phyloP scores from a whole-genome alignment of 2,329 filamentous ascomycete genomes.

The Talaromyces sp. region DNA sequence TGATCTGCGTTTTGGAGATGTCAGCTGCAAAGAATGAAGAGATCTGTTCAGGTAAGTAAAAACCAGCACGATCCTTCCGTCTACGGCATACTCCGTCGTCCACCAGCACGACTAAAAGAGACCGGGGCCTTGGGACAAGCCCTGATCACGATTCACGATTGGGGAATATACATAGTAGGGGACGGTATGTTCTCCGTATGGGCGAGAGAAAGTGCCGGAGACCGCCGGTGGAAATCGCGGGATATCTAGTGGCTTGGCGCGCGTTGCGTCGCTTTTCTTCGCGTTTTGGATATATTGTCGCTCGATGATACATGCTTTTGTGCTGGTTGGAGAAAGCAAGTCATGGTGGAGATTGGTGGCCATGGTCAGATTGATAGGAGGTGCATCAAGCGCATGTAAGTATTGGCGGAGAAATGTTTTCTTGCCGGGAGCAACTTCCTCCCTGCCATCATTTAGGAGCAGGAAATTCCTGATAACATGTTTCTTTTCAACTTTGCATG shows the following conservation, averaged over 20 bases:
- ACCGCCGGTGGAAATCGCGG: background rate
- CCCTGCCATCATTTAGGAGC: background rate
- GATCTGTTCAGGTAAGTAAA: background rate
- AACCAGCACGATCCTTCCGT: background rate
- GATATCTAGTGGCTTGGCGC: background rate
- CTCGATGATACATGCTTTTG: too few species aligned
- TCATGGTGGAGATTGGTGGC: too few species aligned
- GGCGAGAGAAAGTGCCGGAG: background rate
- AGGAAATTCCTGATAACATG: background rate
- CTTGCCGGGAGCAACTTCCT: too few species aligned
- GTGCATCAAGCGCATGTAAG: too few species aligned
- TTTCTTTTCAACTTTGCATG: constrained; percentile 4
- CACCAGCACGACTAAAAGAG: background rate
- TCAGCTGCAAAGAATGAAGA: background rate
- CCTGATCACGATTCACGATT: background rate
- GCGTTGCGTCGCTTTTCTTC: background rate
- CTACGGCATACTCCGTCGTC: background rate
- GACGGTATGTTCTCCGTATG: background rate
- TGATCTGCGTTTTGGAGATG: background rate
- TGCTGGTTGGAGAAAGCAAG: too few species aligned
- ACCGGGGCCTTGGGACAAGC: background rate
- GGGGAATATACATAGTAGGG: background rate
- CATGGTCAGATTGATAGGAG: too few species aligned
- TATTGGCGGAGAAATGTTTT: too few species aligned
- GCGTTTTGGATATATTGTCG: background rate